Evolutionary conservation across 2,329 filamentous ascomycete species (phyloP), one percentile per base, ranked within the genome.

Genomic region (Venturia aucupariae): DNA sequence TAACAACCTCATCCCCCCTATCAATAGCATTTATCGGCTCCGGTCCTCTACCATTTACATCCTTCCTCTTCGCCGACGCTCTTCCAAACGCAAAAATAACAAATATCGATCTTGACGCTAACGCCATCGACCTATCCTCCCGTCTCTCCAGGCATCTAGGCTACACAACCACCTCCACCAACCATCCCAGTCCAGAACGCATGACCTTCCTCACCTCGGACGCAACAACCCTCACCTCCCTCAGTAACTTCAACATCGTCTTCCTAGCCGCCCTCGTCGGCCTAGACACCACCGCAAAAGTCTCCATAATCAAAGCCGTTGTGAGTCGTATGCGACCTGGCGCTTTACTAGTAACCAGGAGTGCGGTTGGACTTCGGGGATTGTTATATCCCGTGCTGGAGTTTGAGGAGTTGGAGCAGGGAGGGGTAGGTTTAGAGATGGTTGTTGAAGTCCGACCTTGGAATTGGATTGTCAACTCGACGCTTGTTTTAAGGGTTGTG

Each of bases 401-500:
- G 5, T 4, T n/a, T 15, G 51, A 35, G 27, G 51, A 57, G 2
- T 17, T 32, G 51, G 51, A 8, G 27, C 1, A 32, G 22, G 46
- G 22, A 8, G 5, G 22, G 8, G 30, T 57, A 24, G 51, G 51
- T 30, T 22, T 35, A 15, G 30, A 57, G 51, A 35, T 57, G 30
- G 51, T 57, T 2, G 7, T 57, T 7, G 51, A 57, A 17, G 51
- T 57, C 5, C 32, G 51, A 8, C 51, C 51, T 35, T 57, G 51
- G 51, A 57, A 57, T 35, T n/a, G 19, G 15, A 57, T 57, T 11
- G 51, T 57, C 15, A 57, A 57, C 35, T 57, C 51, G 15, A 57
- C 51, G 51, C 51, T 57, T 35, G 30, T 57, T 22, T 35, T 57
- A 30, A 57, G 51, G 30, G 51, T 57, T 57, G 7, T n/a, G 51